phyloP scores from a whole-genome alignment of 2,329 filamentous ascomycete species.

The Phyllosticta capitalensis region DNA sequence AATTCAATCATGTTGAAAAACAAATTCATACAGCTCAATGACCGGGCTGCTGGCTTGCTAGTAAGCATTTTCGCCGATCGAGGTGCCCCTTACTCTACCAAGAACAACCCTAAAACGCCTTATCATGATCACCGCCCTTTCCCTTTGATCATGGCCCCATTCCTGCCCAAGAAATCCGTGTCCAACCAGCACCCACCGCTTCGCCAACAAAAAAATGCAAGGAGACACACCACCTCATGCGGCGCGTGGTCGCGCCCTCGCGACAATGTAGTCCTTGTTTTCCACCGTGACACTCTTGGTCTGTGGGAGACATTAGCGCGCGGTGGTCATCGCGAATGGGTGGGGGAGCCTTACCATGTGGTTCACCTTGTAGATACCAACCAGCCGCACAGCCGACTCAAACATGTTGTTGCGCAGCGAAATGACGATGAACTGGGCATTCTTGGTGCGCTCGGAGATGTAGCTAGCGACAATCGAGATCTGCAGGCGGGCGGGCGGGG shows the following conservation, averaged over 20 bases:
- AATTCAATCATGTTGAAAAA: neutral
- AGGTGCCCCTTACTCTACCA: neutral
- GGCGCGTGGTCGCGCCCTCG: neutral
- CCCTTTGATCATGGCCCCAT: neutral
- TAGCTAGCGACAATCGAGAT: constrained; percentile 97
- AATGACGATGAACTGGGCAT: constrained; percentile 98
- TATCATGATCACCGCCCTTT: neutral
- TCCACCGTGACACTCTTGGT: constrained; percentile 46
- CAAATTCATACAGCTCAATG: neutral
- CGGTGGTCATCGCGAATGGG: neutral
- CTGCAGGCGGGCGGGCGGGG: constrained; percentile 43
- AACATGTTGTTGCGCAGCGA: constrained; percentile 99
- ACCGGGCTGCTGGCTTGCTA: too few relatives aligned
- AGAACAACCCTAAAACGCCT: neutral
- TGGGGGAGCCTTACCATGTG: constrained; percentile 58
- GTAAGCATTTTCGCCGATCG: too few relatives aligned
- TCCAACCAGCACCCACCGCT: neutral
- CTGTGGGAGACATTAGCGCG: constrained; percentile 22
- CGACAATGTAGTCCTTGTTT: constrained; percentile 38
- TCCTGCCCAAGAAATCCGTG: neutral
- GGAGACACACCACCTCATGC: neutral
- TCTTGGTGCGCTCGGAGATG: constrained; percentile 98
- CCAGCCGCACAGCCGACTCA: constrained; percentile 86
- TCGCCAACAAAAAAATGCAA: neutral
- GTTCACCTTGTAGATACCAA: constrained; percentile 99